Evolutionary conservation across 805 yeast genomes (phyloP).

Genomic region (Yamadazyma akitaensis): DNA sequence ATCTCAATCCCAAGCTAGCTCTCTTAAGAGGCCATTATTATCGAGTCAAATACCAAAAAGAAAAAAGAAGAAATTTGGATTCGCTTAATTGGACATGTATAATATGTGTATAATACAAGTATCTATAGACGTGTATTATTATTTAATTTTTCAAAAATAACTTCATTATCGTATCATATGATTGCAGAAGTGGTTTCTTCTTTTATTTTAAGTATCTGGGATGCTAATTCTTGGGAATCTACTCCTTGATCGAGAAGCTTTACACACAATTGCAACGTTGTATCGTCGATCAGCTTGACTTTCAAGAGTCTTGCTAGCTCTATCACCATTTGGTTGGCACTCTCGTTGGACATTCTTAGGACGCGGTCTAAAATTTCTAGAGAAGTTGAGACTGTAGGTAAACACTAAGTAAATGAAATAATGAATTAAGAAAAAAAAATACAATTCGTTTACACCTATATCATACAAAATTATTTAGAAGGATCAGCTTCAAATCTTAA

Average conservation of each 20-base stretch:
- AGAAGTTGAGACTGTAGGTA: too few species aligned
- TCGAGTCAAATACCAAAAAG: conserved; percentile 17
- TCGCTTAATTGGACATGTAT: conserved; percentile 28
- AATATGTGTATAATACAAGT: too few species aligned
- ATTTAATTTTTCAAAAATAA: neutral
- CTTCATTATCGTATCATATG: neutral
- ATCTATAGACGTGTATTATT: neutral
- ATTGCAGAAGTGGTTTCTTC: conserved; percentile 21
- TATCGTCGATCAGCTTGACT: conserved; percentile 24
- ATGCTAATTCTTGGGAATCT: conserved; percentile 35
- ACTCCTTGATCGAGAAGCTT: conserved; percentile 35
- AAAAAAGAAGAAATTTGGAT: conserved; percentile 46
- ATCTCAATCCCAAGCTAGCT: conserved; percentile 1
- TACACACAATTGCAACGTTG: conserved; percentile 29
- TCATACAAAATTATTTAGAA: conserved; percentile 22
- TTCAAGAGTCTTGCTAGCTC: conserved; percentile 26
- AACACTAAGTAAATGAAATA: too few species aligned
- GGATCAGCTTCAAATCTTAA: conserved; percentile 72
- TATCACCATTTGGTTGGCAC: conserved; percentile 14
- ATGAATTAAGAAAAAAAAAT: neutral
- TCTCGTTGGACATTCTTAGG: neutral
- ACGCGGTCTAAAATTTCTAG: neutral
- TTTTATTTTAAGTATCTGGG: conserved; percentile 22
- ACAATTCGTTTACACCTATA: neutral
- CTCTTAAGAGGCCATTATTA: neutral